Conservation (phyloP, 306 rosid species). For the Spatholobus suberectus region DNA sequence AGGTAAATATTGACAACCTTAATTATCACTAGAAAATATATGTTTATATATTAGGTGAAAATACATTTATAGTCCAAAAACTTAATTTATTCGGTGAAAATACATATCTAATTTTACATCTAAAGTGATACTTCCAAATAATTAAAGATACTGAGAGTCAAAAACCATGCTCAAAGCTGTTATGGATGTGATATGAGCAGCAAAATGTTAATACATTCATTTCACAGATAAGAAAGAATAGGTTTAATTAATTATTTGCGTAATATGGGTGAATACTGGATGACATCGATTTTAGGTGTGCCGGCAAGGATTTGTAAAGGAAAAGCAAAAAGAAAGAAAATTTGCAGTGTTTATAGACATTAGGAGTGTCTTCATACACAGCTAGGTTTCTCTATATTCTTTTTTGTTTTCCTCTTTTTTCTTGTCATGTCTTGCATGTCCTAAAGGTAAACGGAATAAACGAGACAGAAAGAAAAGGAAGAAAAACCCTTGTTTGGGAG, state of each 20-base stretch:
- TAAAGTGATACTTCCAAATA: neutral
- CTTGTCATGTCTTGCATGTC: too few species aligned
- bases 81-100: neutral
- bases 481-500: too few species aligned
- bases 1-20: too few species aligned
- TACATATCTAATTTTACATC: neutral
- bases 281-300: neutral
- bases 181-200: neutral
- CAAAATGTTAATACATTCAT: neutral
- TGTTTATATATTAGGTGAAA: too few species aligned
- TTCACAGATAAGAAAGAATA: neutral
- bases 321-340: too few species aligned
- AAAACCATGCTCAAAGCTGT: neutral
- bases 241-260: neutral
- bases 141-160: neutral
- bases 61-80: too few species aligned
- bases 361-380: slow-evolving; percentile 6
- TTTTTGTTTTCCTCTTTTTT: too few species aligned
- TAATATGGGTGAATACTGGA: neutral
- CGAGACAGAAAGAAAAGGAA: too few species aligned
- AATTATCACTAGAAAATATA: too few species aligned
- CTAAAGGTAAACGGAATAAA: too few species aligned
- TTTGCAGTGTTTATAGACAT: neutral
- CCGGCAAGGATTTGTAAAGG: slow-evolving; percentile 10
- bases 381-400: neutral